Conservation (phyloP, 2,329 filamentous ascomycete genomes). For the Diaporthe destruens region DNA sequence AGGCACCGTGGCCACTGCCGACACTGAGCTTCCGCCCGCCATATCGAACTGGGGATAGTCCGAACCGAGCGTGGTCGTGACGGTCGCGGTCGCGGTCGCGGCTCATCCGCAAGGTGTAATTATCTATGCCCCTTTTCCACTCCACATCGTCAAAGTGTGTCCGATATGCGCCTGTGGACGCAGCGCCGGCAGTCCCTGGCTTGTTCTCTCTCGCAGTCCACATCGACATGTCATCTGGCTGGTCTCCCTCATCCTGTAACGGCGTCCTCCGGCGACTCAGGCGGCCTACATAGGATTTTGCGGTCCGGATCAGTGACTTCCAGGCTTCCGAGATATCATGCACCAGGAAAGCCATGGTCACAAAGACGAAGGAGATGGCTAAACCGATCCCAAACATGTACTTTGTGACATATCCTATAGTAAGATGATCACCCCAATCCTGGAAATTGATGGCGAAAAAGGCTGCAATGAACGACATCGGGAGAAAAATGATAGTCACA, state of each 20-base stretch:
- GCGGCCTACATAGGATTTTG: neutral
- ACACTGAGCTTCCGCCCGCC: slow-evolving; percentile 40
- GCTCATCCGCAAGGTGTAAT: slow-evolving; percentile 30
- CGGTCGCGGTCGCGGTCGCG: slow-evolving; percentile 36
- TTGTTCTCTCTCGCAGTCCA: slow-evolving; percentile 29
- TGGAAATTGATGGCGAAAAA: slow-evolving; percentile 59
- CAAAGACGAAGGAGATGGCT: slow-evolving; percentile 54
- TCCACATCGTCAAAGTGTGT: slow-evolving; percentile 28
- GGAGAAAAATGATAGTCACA: slow-evolving; percentile 59
- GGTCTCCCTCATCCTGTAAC: neutral
- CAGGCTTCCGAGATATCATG: slow-evolving; percentile 49
- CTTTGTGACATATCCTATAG: slow-evolving; percentile 47
- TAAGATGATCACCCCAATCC: slow-evolving; percentile 58
- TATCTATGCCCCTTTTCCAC: slow-evolving; percentile 34
- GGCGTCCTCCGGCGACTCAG: neutral
- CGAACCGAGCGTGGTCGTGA: slow-evolving; percentile 34
- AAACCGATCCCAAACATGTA: slow-evolving; percentile 55
- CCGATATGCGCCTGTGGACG: slow-evolving; percentile 35
- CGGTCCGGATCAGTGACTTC: slow-evolving; percentile 28
- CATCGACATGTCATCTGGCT: slow-evolving; percentile 2
- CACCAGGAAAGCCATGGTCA: slow-evolving; percentile 55
- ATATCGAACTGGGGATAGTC: slow-evolving; percentile 38
- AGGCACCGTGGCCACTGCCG: slow-evolving; percentile 37
- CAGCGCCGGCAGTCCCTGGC: slow-evolving; percentile 36
- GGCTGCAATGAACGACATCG: slow-evolving; percentile 58